Evolutionary conservation across 805 yeast species (phyloP).

Genomic region (Myxozyma neotropica): DNA sequence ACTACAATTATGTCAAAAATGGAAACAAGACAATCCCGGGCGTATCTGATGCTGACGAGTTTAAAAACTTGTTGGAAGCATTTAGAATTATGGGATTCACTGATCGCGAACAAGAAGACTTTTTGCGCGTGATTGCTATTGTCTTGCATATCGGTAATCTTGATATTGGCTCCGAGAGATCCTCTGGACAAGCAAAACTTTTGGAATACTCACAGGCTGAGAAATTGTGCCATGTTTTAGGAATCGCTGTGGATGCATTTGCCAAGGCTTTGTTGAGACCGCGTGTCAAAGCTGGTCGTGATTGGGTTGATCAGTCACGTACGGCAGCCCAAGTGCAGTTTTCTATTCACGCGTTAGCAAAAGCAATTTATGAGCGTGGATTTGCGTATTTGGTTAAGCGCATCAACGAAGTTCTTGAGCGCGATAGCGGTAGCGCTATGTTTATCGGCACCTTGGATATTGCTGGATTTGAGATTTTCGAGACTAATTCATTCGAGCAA

Average conservation of each 20-base stretch:
- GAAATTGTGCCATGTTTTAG: constrained; percentile 62
- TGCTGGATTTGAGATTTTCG: constrained; percentile 96
- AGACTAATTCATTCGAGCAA: constrained; percentile 93
- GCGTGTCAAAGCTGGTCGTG: constrained; percentile 88
- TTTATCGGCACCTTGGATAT: constrained; percentile 92
- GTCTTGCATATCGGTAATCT: constrained; percentile 86
- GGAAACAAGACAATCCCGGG: constrained; percentile 64
- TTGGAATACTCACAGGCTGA: constrained; percentile 56
- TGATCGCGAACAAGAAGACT: constrained; percentile 54
- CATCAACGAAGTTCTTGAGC: constrained; percentile 69
- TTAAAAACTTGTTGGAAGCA: constrained; percentile 62
- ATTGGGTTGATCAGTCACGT: constrained; percentile 76
- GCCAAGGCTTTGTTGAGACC: constrained; percentile 70
- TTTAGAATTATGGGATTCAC: constrained; percentile 74
- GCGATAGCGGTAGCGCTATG: constrained; percentile 44
- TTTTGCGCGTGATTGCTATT: constrained; percentile 70
- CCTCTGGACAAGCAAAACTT: constrained; percentile 67
- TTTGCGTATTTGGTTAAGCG: constrained; percentile 75
- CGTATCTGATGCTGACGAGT: constrained; percentile 75
- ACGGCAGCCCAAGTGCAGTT: constrained; percentile 77
- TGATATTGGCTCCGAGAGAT: constrained; percentile 61
- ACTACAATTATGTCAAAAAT: constrained; percentile 60
- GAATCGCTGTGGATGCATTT: constrained; percentile 59
- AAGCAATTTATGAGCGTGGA: constrained; percentile 79
- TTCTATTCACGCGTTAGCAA: constrained; percentile 84